phyloP scores from a whole-genome alignment of 306 rosid species.

The Astragalus membranaceus region DNA sequence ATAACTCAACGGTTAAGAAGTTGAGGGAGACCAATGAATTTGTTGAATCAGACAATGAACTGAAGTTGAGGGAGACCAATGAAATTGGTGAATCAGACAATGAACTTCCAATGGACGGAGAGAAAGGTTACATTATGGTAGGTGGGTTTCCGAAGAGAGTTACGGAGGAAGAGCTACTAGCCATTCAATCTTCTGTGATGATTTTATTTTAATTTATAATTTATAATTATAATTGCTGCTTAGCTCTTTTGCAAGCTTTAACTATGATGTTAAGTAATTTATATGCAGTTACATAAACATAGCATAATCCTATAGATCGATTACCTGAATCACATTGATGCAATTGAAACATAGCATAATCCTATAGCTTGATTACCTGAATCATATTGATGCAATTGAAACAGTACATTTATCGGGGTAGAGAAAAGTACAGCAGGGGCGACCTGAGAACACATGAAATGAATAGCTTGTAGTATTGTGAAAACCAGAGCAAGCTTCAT shows the following conservation, averaged over 20 bases:
- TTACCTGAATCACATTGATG: constrained; percentile 9
- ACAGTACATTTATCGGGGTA: neutral
- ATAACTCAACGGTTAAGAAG: constrained; percentile 49
- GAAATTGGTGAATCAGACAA: constrained; percentile 15
- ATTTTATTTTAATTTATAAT: constrained; percentile 37
- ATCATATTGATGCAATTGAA: neutral
- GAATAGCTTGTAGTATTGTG: neutral
- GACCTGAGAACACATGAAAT: constrained; percentile 81
- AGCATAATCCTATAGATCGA: neutral
- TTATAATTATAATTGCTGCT: neutral
- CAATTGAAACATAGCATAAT: neutral
- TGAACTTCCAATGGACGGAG: constrained; percentile 19
- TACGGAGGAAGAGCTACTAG: constrained; percentile 49
- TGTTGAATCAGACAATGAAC: neutral
- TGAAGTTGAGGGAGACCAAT: neutral
- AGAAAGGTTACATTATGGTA: constrained; percentile 40
- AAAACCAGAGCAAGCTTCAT: neutral
- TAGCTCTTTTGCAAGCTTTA: neutral
- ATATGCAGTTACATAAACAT: too few species aligned
- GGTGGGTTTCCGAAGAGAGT: constrained; percentile 61
- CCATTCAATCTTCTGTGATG: constrained; percentile 51
- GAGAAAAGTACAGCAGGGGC: constrained; percentile 59
- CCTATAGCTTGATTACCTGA: constrained; percentile 1
- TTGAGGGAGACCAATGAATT: constrained; percentile 35
- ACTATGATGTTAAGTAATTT: neutral